Percentiles rank a stretch among this genome's conserved stretches.
These are phyloP conservation scores for Drosera capensis DNA, from an alignment of 148 eudicot genomes.

Conservation along the genomic window DNA sequence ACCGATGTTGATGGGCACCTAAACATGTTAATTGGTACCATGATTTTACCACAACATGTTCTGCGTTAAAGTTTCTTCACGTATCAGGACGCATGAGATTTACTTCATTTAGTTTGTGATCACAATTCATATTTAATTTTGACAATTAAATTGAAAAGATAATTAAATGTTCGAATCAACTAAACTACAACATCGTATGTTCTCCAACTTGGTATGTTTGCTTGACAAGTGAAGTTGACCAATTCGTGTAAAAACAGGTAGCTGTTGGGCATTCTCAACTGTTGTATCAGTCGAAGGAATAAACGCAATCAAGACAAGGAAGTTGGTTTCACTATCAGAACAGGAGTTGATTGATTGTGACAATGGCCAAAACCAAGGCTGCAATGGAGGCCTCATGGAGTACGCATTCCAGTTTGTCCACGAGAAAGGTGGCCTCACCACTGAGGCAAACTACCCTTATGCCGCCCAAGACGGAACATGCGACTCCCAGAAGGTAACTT, in stretches of 20 bases:
- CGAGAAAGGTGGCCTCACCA: constrained; percentile 52
- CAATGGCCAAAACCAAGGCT: constrained; percentile 57
- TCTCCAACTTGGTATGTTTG: not conserved
- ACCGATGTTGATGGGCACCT: too few species aligned
- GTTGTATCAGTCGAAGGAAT: constrained; percentile 78
- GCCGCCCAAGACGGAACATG: constrained; percentile 38
- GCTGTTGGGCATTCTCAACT: constrained; percentile 97
- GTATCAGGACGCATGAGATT: too few species aligned
- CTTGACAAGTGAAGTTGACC: too few species aligned
- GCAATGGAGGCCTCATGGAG: constrained; percentile 86
- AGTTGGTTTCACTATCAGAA: constrained; percentile 64
- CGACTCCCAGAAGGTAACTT: constrained; percentile 34
- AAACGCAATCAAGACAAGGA: constrained; percentile 74
- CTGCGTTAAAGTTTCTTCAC: too few species aligned
- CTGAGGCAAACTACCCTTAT: constrained; percentile 63
- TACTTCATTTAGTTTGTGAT: too few species aligned
- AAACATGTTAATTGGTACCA: too few species aligned
- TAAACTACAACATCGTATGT: not conserved
- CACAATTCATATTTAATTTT: too few species aligned
- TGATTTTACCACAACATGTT: too few species aligned
- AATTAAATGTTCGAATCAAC: too few species aligned
- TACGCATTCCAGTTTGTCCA: constrained; percentile 52
- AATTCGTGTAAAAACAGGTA: too few species aligned
- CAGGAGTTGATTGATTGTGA: constrained; percentile 93
- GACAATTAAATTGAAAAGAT: too few species aligned